phyloP scores from a whole-genome alignment of 495 filamentous ascomycete species.

The Trichoderma orchidacearum region DNA sequence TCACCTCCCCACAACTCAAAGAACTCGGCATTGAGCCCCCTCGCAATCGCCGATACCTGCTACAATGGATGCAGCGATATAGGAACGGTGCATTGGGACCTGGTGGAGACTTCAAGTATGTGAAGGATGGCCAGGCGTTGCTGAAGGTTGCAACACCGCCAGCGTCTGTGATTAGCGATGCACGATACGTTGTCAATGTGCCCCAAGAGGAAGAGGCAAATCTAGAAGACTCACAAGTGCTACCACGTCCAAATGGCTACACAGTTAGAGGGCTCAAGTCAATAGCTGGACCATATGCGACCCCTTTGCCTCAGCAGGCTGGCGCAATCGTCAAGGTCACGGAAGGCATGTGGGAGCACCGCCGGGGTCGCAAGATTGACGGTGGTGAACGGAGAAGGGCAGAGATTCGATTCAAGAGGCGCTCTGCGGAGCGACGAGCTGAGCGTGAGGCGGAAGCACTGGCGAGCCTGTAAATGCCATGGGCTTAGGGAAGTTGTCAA shows the following conservation, averaged over 20 bases:
- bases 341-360: slow-evolving; percentile 83
- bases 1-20: slow-evolving; percentile 61
- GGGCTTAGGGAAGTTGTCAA: background rate
- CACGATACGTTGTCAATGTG: slow-evolving; percentile 55
- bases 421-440: slow-evolving; percentile 33
- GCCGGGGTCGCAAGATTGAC: slow-evolving; percentile 79
- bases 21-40: slow-evolving; percentile 79
- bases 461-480: background rate
- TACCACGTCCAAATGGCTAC: slow-evolving; percentile 30
- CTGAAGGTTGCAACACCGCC: slow-evolving; percentile 54
- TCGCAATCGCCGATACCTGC: slow-evolving; percentile 65
- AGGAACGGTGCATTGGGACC: slow-evolving; percentile 58
- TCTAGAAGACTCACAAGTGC: slow-evolving; percentile 23
- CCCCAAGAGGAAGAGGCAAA: slow-evolving; percentile 30
- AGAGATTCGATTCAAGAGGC: slow-evolving; percentile 53
- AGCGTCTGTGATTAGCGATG: slow-evolving; percentile 6
- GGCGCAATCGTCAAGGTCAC: slow-evolving; percentile 52
- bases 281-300: slow-evolving; percentile 58
- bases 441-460: slow-evolving; percentile 16
- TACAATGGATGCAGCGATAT: slow-evolving; percentile 78
- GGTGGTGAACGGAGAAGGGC: slow-evolving; percentile 85
- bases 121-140: slow-evolving; percentile 58
- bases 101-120: slow-evolving; percentile 62
- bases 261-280: slow-evolving; percentile 48
- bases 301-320: slow-evolving; percentile 47